These are phyloP conservation scores for Lasiosphaeris hirsuta DNA, from an alignment of 495 filamentous ascomycete genomes.

Conservation along the genomic window DNA sequence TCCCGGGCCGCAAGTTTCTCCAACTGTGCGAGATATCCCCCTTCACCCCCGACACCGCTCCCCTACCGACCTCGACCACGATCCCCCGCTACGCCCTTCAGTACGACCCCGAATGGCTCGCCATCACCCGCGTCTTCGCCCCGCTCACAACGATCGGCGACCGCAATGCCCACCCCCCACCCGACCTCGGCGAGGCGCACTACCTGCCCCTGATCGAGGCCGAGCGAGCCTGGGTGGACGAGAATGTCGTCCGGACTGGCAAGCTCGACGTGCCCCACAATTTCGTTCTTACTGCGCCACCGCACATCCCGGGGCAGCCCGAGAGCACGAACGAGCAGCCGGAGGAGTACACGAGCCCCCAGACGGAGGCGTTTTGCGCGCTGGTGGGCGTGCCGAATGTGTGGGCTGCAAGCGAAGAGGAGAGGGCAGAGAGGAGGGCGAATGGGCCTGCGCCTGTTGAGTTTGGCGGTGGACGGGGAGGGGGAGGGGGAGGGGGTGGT, in stretches of 20 bases:
- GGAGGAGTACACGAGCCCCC: constrained; percentile 74
- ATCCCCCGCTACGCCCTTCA: constrained; percentile 47
- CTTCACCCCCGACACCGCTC: constrained; percentile 27
- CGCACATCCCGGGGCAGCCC: constrained; percentile 48
- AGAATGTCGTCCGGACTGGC: constrained; percentile 58
- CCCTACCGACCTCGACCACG: background rate
- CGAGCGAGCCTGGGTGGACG: constrained; percentile 71
- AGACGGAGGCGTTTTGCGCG: constrained; percentile 74
- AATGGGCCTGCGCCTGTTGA: constrained; percentile 35
- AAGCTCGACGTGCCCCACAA: constrained; percentile 68
- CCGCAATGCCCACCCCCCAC: constrained; percentile 40
- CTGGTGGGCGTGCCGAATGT: constrained; percentile 72
- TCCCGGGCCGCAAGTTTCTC: constrained; percentile 73
- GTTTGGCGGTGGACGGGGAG: constrained; percentile 31
- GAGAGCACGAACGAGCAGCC: constrained; percentile 48
- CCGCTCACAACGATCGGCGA: constrained; percentile 57
- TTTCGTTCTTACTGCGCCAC: constrained; percentile 72
- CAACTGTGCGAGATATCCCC: constrained; percentile 65
- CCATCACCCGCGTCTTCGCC: constrained; percentile 81
- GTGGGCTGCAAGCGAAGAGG: constrained; percentile 68
- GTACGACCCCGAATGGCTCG: constrained; percentile 94
- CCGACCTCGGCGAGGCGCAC: constrained; percentile 57
- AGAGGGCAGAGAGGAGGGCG: constrained; percentile 52
- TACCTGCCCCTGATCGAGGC: constrained; percentile 62
- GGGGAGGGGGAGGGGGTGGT: constrained; percentile 27